Conservation (phyloP, 2,329 filamentous ascomycete species). For the Pseudogymnoascus sp. region DNA sequence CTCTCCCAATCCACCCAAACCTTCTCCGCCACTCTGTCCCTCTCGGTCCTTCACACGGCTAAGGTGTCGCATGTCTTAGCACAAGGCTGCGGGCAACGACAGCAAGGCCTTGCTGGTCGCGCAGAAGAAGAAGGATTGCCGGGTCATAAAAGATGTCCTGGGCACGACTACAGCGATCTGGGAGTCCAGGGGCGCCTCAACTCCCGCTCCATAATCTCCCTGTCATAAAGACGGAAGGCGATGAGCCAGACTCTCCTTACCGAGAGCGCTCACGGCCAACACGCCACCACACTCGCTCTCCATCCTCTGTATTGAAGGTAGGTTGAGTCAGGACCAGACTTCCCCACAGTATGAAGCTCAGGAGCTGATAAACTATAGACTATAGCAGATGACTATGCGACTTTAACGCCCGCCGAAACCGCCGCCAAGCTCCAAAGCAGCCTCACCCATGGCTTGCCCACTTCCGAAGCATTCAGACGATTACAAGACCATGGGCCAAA, state of each 20-base stretch:
- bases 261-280: constrained; percentile 20
- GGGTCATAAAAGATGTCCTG: constrained; percentile 22
- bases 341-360: neutral
- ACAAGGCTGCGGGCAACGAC: constrained; percentile 21
- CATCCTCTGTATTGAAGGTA: constrained; percentile 28
- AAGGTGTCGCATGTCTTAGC: constrained; percentile 24
- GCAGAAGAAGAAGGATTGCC: constrained; percentile 7
- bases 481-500: constrained; percentile 79
- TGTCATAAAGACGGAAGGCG: constrained; percentile 16
- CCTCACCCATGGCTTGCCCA: constrained; percentile 70
- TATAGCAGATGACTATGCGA: constrained; percentile 49
- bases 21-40: neutral
- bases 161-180: constrained; percentile 24
- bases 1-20: neutral
- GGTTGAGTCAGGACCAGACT: neutral
- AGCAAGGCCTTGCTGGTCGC: constrained; percentile 27
- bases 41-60: neutral
- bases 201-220: constrained; percentile 25
- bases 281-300: constrained; percentile 22
- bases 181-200: constrained; percentile 20
- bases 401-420: constrained; percentile 68
- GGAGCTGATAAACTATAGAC: constrained; percentile 18
- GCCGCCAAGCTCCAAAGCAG: constrained; percentile 73
- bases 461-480: constrained; percentile 70
- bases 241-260: constrained; percentile 21